A percentile compares a stretch with the other conserved stretches of the same genome.
phyloP scores from a whole-genome alignment of 225 moss, liverwort and hornwort genomes.

The Marchantia paleacea region DNA sequence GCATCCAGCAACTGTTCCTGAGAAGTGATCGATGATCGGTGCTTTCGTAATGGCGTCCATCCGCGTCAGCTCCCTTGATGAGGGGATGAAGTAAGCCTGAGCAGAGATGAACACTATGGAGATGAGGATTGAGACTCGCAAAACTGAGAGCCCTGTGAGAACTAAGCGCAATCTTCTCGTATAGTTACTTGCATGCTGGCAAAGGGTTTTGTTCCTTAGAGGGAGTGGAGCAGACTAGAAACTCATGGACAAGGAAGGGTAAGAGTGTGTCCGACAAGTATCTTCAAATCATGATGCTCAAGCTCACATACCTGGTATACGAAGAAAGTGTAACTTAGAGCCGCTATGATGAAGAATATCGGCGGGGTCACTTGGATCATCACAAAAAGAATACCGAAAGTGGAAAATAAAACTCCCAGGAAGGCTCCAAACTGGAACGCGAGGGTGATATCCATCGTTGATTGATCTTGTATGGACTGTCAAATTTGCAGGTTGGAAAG shows the following conservation, averaged over 20 bases:
- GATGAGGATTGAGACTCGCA: neutral
- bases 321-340: conserved; percentile 37
- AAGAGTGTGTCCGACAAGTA: neutral
- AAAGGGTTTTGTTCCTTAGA: neutral
- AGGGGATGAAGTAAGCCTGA: conserved; percentile 49
- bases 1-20: conserved; percentile 51
- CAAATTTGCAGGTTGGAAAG: neutral
- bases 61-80: conserved; percentile 53
- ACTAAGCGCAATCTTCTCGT: neutral
- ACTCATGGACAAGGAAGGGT: neutral
- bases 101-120: neutral
- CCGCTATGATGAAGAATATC: conserved; percentile 29
- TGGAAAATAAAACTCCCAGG: conserved; percentile 40
- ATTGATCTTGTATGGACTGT: conserved; percentile 51
- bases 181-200: neutral
- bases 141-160: neutral
- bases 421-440: conserved; percentile 43
- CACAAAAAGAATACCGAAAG: conserved; percentile 45
- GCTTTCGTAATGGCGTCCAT: conserved; percentile 53
- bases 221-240: too few relatives aligned
- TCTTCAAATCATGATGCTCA: neutral
- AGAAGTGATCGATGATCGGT: conserved; percentile 49
- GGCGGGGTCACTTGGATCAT: conserved; percentile 48
- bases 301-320: conserved; percentile 36
- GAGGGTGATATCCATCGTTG: conserved; percentile 38